Base-by-base conservation (phyloP, 768 basidiomycete genomes). In the Pisolithus marmoratus region DNA sequence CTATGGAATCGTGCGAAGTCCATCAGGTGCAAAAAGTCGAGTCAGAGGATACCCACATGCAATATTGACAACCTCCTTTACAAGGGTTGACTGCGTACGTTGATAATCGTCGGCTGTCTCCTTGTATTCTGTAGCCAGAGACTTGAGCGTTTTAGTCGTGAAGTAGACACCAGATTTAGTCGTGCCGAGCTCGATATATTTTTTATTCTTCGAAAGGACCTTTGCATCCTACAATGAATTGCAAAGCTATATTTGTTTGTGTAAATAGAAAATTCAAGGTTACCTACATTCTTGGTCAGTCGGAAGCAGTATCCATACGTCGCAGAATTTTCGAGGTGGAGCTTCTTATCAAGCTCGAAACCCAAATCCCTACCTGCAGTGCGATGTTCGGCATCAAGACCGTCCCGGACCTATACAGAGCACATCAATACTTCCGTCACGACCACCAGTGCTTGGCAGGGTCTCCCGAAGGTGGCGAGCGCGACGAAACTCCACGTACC, bases 261-360 rank as follows among this genome's bases (percentile, higher is more conserved):
- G 15, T n/a, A 17, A 22, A 40, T 37, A 19, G 38, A 8, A 4
- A 5, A 31, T 50, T 26, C 48, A 5, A 40, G 19, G 29, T 5
- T 53, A 72, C 83, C 49, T 57, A 94, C 95, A 56, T 85, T 89
- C 63, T 96, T 94, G 1, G 94, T 94, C 41, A 98, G 65, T 24
- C 96, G 74, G 71, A 98, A 90, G 60, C 90, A 94, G 65, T 98
- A 95, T 2, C 94, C 93, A 62, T 95, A 91, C 1, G 83, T 80
- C 51, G 80, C 78, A 49, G 87, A 90, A 60, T 94, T 94, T 71
- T 99, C 96, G 26, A 99, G 73, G 67, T 98, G 96, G 11, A 98
- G 70, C 71, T 97, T 98, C 73, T 95, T 95, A 67, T 96, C 90
- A 2, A 92, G 78, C 15, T 95, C 93, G 9, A 99, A 59, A 8